These are phyloP conservation scores for Microthlaspi erraticum DNA, from an alignment of 345 rosid genomes.

Conservation along the genomic window DNA sequence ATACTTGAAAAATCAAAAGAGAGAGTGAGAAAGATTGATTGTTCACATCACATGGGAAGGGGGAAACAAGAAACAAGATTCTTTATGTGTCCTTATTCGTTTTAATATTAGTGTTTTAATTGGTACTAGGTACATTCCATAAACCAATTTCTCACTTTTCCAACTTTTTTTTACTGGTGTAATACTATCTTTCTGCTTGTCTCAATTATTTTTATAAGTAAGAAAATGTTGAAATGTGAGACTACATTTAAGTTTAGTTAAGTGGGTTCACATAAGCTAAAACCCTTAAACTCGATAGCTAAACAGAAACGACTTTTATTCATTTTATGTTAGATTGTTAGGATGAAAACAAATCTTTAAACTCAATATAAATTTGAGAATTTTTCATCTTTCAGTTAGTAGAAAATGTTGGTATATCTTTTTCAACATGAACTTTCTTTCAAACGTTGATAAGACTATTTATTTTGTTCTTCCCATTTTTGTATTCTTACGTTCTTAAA, in stretches of 20 bases:
- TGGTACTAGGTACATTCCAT: constrained; percentile 35
- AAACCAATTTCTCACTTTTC: background rate
- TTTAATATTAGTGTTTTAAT: constrained; percentile 5
- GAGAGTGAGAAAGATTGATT: constrained; percentile 37
- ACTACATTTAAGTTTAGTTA: no score
- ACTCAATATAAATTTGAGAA: no score
- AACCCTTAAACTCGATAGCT: no score
- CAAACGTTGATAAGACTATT: no score
- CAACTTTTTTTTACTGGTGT: background rate
- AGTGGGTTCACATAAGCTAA: no score
- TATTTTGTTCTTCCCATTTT: no score
- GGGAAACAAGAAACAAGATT: constrained; percentile 41
- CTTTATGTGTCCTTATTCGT: constrained; percentile 35
- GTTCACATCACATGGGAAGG: constrained; percentile 44
- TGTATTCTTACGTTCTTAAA: no score
- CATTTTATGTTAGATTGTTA: no score
- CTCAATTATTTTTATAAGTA: background rate
- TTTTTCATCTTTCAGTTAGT: no score
- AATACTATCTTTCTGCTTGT: background rate
- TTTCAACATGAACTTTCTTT: no score
- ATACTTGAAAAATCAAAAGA: constrained; percentile 1
- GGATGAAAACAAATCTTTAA: no score
- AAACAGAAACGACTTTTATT: background rate
- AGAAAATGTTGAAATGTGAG: background rate
- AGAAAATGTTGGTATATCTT: no score